These are phyloP conservation scores for Mycena venus DNA, from an alignment of 768 basidiomycete species.

Conservation along the genomic window DNA sequence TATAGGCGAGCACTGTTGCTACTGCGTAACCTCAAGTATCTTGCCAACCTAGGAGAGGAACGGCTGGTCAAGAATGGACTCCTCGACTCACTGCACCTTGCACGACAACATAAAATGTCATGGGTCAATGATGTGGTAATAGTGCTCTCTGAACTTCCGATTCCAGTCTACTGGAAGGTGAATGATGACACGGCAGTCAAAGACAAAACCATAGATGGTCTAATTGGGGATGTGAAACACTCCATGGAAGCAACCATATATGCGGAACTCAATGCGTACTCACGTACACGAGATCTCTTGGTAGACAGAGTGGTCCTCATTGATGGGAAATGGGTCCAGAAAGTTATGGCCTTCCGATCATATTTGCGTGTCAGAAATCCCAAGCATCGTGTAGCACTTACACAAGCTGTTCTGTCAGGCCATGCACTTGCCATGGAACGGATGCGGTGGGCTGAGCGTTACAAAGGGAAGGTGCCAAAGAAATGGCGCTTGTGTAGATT, in stretches of 20 bases:
- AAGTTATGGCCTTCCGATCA: not conserved
- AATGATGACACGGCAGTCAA: not conserved
- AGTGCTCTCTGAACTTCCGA: not conserved
- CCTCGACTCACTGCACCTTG: not conserved
- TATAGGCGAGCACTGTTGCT: not conserved
- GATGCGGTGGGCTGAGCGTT: not conserved
- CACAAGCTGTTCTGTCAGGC: not conserved
- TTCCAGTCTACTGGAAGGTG: not conserved
- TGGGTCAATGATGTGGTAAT: constrained; percentile 6
- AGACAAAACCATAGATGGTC: not conserved
- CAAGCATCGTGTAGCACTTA: not conserved
- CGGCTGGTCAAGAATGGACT: not conserved
- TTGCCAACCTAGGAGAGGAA: not conserved
- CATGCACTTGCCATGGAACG: constrained; percentile 12
- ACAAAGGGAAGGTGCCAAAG: not conserved
- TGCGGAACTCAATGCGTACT: constrained; percentile 4
- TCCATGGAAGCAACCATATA: constrained; percentile 1
- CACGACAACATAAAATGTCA: not conserved
- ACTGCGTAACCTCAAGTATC: not conserved
- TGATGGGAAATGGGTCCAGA: not conserved
- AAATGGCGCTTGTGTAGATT: constrained; percentile 14
- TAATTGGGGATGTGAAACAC: not conserved
- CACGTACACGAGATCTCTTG: not conserved
- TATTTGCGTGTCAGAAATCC: not conserved
- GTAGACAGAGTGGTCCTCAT: not conserved